Evolutionary conservation across 2,329 filamentous ascomycete species (phyloP).

Genomic region (Tolypocladium sp.): DNA sequence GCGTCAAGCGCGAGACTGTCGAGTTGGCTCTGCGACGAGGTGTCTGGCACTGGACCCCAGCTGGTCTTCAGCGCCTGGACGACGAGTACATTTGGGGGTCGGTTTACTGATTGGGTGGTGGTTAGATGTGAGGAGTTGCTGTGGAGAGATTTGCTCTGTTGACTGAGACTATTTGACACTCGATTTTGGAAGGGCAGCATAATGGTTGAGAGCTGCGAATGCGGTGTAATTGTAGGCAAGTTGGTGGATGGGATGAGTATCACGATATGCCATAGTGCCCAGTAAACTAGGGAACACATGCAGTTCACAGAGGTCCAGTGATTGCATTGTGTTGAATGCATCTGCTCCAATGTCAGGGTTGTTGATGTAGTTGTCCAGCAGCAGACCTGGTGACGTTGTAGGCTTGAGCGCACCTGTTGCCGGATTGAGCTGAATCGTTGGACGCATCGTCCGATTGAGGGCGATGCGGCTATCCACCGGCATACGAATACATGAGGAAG

Average conservation of each 20-base stretch:
- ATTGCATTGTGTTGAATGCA: background rate
- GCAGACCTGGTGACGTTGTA: background rate
- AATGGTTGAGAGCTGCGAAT: constrained; percentile 18
- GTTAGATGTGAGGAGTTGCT: constrained; percentile 15
- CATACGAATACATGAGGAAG: too few species aligned
- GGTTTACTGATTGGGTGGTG: constrained; percentile 14
- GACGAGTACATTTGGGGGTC: constrained; percentile 21
- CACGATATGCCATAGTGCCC: constrained; percentile 7
- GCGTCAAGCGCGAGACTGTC: constrained; percentile 21
- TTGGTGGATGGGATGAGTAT: constrained; percentile 14
- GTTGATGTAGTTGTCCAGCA: too few species aligned
- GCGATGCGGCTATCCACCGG: too few species aligned
- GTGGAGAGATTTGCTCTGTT: constrained; percentile 19
- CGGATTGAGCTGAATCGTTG: too few species aligned
- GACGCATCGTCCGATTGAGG: too few species aligned
- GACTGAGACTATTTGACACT: constrained; percentile 20
- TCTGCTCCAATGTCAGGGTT: background rate
- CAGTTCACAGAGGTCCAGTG: too few species aligned
- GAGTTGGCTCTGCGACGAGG: constrained; percentile 19
- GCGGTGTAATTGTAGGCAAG: constrained; percentile 18
- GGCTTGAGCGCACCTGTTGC: too few species aligned
- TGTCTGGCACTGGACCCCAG: constrained; percentile 23
- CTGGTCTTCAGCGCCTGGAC: constrained; percentile 21
- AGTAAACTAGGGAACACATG: constrained; percentile 2
- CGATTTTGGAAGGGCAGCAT: constrained; percentile 23